Evolutionary conservation across 2,329 filamentous ascomycete genomes (phyloP).

Genomic region (Xylariaceae sp.): DNA sequence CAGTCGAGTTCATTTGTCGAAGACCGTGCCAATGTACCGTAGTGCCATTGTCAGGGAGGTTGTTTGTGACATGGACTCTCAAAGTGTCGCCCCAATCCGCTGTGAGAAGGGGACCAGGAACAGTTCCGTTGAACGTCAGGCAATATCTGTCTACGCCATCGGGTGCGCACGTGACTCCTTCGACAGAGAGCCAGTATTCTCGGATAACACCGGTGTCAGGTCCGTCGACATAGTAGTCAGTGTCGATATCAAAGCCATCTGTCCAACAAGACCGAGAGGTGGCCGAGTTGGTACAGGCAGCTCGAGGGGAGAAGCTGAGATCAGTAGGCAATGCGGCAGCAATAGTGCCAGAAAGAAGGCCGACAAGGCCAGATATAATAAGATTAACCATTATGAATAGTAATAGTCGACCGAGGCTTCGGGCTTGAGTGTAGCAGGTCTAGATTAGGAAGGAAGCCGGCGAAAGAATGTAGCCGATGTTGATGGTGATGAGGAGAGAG

Average conservation of each 20-base stretch:
- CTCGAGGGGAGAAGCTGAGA: background rate
- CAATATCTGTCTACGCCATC: constrained; percentile 38
- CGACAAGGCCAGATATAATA: background rate
- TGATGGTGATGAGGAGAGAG: background rate
- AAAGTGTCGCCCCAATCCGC: constrained; percentile 52
- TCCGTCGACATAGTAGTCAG: constrained; percentile 4
- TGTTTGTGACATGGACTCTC: constrained; percentile 54
- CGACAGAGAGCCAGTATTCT: constrained; percentile 36
- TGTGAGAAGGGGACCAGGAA: constrained; percentile 33
- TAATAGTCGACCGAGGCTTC: background rate
- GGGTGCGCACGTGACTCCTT: constrained; percentile 33
- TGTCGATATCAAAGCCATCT: background rate
- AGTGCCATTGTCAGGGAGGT: constrained; percentile 52
- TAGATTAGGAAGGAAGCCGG: background rate
- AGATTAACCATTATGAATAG: background rate
- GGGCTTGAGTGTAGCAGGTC: background rate
- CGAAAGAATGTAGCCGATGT: background rate
- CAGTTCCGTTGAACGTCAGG: constrained; percentile 40
- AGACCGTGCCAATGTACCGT: constrained; percentile 63
- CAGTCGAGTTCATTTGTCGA: constrained; percentile 52
- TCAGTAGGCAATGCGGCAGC: background rate
- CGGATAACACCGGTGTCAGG: constrained; percentile 16
- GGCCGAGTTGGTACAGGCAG: background rate
- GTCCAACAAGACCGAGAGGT: background rate
- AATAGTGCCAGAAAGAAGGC: background rate